Evolutionary conservation across 148 eudicot genomes (phyloP).

Genomic region (Drosera capensis): DNA sequence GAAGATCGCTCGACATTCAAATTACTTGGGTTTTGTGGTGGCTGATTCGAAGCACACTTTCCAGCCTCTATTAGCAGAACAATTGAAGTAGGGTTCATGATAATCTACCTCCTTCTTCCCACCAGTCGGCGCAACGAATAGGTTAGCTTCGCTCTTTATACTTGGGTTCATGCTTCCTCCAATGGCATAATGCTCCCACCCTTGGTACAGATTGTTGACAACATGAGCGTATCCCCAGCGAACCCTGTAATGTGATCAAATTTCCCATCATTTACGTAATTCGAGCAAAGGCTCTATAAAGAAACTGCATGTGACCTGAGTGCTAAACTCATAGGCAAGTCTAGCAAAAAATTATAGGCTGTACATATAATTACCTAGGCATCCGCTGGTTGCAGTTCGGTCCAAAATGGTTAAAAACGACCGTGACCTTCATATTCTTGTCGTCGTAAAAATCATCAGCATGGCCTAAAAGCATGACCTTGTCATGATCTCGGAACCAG

Average conservation of each 20-base stretch:
- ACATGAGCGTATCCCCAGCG: conserved; percentile 85
- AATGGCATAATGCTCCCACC: conserved; percentile 74
- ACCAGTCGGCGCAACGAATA: conserved; percentile 45
- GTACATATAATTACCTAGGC: conserved; percentile 63
- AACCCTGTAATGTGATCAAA: conserved; percentile 23
- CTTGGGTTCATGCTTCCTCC: conserved; percentile 91
- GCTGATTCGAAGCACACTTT: not conserved
- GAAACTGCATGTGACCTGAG: too few relatives aligned
- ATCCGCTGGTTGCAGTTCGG: conserved; percentile 73
- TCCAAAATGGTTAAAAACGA: conserved; percentile 64
- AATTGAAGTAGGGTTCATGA: not conserved
- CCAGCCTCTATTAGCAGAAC: not conserved
- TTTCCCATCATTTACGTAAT: not conserved
- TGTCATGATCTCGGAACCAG: conserved; percentile 64
- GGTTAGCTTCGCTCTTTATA: conserved; percentile 64
- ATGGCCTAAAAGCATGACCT: conserved; percentile 81
- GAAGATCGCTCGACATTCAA: too few relatives aligned
- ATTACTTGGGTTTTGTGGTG: not conserved
- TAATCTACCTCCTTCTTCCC: conserved; percentile 47
- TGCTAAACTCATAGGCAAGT: not conserved
- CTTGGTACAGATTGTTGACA: conserved; percentile 76
- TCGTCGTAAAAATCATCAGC: conserved; percentile 52
- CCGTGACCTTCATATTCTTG: conserved; percentile 73
- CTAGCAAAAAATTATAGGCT: not conserved
- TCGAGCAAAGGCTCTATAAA: too few relatives aligned